Conservation (phyloP, 116 monocot genomes). For the Papilionanthe hybrid region DNA sequence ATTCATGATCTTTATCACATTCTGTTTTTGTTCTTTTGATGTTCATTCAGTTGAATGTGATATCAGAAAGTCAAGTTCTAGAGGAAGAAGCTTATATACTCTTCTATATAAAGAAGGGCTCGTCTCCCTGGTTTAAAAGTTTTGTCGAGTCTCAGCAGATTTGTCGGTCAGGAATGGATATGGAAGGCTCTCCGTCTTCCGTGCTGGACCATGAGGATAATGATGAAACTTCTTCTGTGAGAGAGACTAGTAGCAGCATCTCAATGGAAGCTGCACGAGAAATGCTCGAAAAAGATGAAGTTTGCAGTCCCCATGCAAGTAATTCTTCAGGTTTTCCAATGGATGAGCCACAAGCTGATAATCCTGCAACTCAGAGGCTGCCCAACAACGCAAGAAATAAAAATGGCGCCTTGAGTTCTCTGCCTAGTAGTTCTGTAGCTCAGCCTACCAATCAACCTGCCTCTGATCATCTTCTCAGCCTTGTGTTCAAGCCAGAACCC, state of each 20-base stretch:
- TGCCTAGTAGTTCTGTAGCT: not conserved
- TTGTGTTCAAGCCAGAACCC: constrained; percentile 11
- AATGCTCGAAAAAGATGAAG: constrained; percentile 10
- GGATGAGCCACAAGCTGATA: not conserved
- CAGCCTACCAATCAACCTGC: not conserved
- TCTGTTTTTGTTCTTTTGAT: constrained; percentile 6
- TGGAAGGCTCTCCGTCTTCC: constrained; percentile 39
- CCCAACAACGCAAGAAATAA: not conserved
- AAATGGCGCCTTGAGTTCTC: not conserved
- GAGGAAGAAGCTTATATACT: constrained; percentile 59
- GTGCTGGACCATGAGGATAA: constrained; percentile 29
- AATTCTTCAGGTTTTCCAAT: not conserved
- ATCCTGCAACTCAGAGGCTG: not conserved
- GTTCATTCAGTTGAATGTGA: constrained; percentile 32
- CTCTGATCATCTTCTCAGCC: not conserved
- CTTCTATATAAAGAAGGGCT: constrained; percentile 73
- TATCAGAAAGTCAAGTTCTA: constrained; percentile 30
- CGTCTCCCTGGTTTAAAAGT: constrained; percentile 63
- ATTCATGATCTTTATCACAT: constrained; percentile 2
- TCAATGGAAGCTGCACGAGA: not conserved
- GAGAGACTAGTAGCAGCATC: constrained; percentile 21
- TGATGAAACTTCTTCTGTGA: constrained; percentile 12
- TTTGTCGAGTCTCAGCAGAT: constrained; percentile 34
- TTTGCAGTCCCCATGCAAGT: not conserved
- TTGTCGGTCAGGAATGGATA: not conserved